Evolutionary conservation across 1,284 basidiomycete genomes (phyloP).

Genomic region (Microbotryum scabiosae): DNA sequence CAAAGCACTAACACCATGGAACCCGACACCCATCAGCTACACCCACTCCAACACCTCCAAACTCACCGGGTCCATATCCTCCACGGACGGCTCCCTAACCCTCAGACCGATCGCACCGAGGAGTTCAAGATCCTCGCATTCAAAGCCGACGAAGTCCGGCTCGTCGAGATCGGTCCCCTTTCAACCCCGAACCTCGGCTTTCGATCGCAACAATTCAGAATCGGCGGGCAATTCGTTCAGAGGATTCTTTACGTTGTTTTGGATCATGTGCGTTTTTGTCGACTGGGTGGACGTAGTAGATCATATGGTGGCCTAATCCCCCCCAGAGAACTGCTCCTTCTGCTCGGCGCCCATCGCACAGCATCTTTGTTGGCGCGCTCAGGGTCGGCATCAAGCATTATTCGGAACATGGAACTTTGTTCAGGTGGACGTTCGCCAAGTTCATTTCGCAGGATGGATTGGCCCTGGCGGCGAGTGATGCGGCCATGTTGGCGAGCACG

Average conservation of each 20-base stretch:
- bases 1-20: no score
- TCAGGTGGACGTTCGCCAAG: constrained; percentile 72
- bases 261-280: constrained; percentile 43
- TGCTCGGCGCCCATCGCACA: constrained; percentile 48
- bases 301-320: no score
- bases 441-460: constrained; percentile 81
- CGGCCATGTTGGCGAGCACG: constrained; percentile 65
- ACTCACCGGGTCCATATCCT: neutral
- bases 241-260: constrained; percentile 89
- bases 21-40: constrained; percentile 2
- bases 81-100: neutral
- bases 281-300: no score
- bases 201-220: constrained; percentile 68
- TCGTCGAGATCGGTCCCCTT: constrained; percentile 48
- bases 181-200: constrained; percentile 68
- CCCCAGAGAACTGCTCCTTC: neutral
- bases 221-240: constrained; percentile 76
- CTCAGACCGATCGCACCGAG: constrained; percentile 17
- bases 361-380: constrained; percentile 68
- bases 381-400: constrained; percentile 67
- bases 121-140: constrained; percentile 5
- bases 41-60: constrained; percentile 6
- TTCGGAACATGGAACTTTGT: constrained; percentile 64
- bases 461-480: constrained; percentile 76
- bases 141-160: neutral